Conservation (phyloP, 176 grass and related monocot species). For the Aegilops longissima region DNA sequence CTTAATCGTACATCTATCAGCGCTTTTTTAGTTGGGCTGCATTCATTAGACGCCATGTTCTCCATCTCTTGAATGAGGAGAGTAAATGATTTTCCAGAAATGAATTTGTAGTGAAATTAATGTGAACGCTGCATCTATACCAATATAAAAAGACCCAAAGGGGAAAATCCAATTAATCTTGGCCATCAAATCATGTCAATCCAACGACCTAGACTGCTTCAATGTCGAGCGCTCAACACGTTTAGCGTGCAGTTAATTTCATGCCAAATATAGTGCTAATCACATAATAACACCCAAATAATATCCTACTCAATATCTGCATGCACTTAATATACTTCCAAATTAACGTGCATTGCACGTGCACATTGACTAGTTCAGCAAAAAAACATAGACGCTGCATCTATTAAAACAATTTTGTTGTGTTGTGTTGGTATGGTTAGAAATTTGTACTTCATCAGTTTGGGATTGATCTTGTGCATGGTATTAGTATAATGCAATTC, state of each 20-base stretch:
- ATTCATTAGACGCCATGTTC: neutral
- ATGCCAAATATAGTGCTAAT: no score
- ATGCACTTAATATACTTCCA: no score
- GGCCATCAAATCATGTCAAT: no score
- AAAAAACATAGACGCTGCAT: neutral
- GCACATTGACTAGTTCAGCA: neutral
- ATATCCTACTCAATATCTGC: no score
- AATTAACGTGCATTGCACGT: no score
- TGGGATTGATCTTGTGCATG: neutral
- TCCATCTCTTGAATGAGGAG: neutral
- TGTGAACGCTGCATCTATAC: neutral
- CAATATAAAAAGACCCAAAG: no score
- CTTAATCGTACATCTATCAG: neutral
- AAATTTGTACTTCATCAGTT: neutral
- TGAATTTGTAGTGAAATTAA: neutral
- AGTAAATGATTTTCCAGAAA: neutral
- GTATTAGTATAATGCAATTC: neutral
- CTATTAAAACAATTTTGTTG: neutral
- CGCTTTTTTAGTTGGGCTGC: neutral
- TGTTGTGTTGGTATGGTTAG: no score
- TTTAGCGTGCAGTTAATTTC: no score
- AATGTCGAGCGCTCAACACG: no score
- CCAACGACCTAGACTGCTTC: no score
- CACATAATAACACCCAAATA: no score
- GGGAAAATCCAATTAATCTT: no score